Evolutionary conservation across 768 basidiomycete species (phyloP).

Genomic region (Rhodotorula graminis): DNA sequence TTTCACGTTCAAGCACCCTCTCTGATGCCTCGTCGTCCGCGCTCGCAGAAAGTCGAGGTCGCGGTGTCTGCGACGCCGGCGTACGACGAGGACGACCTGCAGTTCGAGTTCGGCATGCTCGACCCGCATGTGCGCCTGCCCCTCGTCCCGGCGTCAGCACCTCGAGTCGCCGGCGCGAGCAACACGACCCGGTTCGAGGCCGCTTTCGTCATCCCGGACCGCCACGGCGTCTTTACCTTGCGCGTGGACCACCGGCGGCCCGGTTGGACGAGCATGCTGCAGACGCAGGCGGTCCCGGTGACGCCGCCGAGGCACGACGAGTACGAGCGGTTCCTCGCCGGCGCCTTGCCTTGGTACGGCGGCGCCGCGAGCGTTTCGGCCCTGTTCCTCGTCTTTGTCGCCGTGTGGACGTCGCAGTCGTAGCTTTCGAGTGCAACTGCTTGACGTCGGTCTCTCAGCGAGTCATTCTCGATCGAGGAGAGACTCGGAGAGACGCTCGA

Average conservation of each 20-base stretch:
- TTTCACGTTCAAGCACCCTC: too few species aligned
- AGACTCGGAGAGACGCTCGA: too few species aligned
- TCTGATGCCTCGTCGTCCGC: background rate
- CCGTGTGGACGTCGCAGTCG: conserved; percentile 61
- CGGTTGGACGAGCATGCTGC: conserved; percentile 74
- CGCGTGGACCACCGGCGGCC: conserved; percentile 82
- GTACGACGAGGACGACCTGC: conserved; percentile 69
- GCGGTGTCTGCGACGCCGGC: conserved; percentile 71
- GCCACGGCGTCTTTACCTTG: conserved; percentile 98
- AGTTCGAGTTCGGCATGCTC: conserved; percentile 96
- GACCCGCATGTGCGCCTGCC: conserved; percentile 84
- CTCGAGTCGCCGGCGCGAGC: conserved; percentile 51
- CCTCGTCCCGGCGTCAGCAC: conserved; percentile 67
- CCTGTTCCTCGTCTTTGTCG: conserved; percentile 79
- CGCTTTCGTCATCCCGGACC: conserved; percentile 85
- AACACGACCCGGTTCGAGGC: conserved; percentile 41
- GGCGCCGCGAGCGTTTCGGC: conserved; percentile 83
- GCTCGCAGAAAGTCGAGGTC: conserved; percentile 62
- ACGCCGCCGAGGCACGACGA: conserved; percentile 92
- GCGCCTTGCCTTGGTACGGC: conserved; percentile 92
- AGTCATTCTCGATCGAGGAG: too few species aligned
- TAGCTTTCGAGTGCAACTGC: conserved; percentile 7
- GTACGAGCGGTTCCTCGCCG: conserved; percentile 89
- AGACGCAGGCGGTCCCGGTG: conserved; percentile 71
- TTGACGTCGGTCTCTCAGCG: too few species aligned